Base-by-base conservation (phyloP, 2,329 filamentous ascomycete species). In the Pseudocercospora vitis region DNA sequence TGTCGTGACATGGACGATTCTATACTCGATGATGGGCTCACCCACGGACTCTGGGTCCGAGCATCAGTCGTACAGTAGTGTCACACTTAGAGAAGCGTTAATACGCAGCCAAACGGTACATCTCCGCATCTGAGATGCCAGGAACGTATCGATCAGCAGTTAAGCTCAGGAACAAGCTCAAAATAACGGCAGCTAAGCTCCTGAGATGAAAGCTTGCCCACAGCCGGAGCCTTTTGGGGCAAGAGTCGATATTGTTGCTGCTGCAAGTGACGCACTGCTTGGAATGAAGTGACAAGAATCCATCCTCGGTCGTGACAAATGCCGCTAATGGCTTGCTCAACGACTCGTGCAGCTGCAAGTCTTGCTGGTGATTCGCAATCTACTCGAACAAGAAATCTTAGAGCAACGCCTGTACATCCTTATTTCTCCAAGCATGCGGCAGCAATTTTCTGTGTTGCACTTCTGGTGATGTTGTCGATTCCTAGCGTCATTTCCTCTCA, bases 151-250 rank as follows among this genome's bases (percentile, higher is more conserved):
- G 37, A 42, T 42, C 37, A n/a, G 37, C 37, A 12, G 9, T 26
- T 42, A 42, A 42, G 19, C 37, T 42, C 37, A 42, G 37, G 37
- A 42, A 42, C 37, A 42, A 42, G 37, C 37, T 26, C 37, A 42
- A 42, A 24, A 12, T 14, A 21, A n/a, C 12, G 18, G n/a, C 12
- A 42, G 37, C 37, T 26, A 42, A 42, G 19, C 3, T 42, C 18
- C 23, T 24, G 14, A 14, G 14, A 23, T 26, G 9, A 24, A 42
- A 42, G 37, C 37, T 42, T 42, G 37, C 24, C 19, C 37, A 42
- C 18, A 19, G 8, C 37, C 37, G 24, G 37, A 42, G 37, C 37
- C 24, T 23, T 42, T 42, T 42, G n/a, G 19, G 37, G 26, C 6
- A 42, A 42, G 21, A 42, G 18, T 21, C 37, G 19, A 26, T 8